Base-by-base conservation (phyloP, 2,329 filamentous ascomycete species). In the Trichoderma lentiforme region DNA sequence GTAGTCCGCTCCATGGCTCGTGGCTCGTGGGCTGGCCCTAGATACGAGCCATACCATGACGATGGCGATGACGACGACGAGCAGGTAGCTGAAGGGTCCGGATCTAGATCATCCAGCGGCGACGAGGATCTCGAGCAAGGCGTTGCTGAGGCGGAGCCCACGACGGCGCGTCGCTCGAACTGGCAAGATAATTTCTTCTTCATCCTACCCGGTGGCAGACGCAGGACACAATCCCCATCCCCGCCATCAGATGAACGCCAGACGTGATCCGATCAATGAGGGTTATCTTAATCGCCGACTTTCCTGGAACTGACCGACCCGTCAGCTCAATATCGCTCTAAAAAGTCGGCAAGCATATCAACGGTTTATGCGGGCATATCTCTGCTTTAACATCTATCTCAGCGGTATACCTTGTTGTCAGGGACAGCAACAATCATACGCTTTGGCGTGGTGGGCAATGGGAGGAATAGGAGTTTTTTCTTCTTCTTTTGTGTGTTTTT, bases 1-100 rank as follows among this genome's bases (percentile, higher is more conserved):
- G 96, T 99, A 43, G 95, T 99, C 18, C 85, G 88, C 34, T 90
- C 88, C 9, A 81, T 94, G 74, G 87, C 90, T 21, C 86, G 84
- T 36, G 85, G 86, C 11, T 83, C 84, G 15, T 81, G 86, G 6
- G 87, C 86, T 3, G 84, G 82, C 53, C 86, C 86, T 18, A 82
- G 85, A 36, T 88, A 88, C 72, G 87, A 88, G 60, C 82, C 86
- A 2, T 89, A 88, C 72, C 84, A 81, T n/a, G 87, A 88, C 70
- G 86, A 87, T 61, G 84, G 82, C 43, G 83, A 84, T 4, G 39
- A 43, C 28, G 83, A 84, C 28, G 84, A 87, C 0, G 85, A 81
- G 8, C 80, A 81, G 3, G 77, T 80, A 43, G 82, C 80, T 2
- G 82, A 81, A 64, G 80, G 76, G 14, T 79, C 80, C 1, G 78